Base-by-base conservation (phyloP, 371 early-diverging fungal genomes). In the Zancudomyces culisetae region DNA sequence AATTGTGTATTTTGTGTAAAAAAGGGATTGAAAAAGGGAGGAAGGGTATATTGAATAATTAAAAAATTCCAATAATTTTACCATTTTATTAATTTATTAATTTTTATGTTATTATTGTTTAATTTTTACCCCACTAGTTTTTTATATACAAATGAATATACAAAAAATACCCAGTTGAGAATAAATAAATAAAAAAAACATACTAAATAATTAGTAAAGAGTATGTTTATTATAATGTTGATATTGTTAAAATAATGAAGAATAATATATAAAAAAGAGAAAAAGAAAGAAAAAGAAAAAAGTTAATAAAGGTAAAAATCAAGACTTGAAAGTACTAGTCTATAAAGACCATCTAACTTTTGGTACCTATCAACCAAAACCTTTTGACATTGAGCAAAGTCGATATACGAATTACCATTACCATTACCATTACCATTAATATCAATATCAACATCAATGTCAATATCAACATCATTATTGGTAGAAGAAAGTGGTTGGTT, bases 281-380 rank as follows among this genome's bases (percentile, higher is more conserved):
- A 15, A 35, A 35, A 35, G 35, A 15, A 35, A 35, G 10, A 35
- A 35, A 35, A 35, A 35, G 15, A 35, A 35, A 35, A 35, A 35
- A 35, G 15, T 10, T 10, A 15, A 35, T 10, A 35, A 15, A 35
- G 35, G 35, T 35, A 35, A 35, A 35, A 87, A 56, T 85, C 86
- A 40, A 87, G 78, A 58, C 87, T 62, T 58, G 87, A 87, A 46
- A 81, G 67, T 45, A 80, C 80, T 63, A 85, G 84, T 60, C 85
- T 80, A 54, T 85, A 76, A 51, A 84, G 72, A 39, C 74, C 75
- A 50, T 85, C 80, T 50, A 82, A 63, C 42, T 78, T 66, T 35
- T 62, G 69, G 72, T 78, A 81, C 55, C 81, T 79, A 29, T 59
- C n/a, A n/a, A n/a, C n/a, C n/a, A n/a, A n/a, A n/a, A n/a, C n/a